Percentiles rank a stretch among this genome's conserved stretches.
These are phyloP conservation scores for Sugiyamaella paludigena DNA, from an alignment of 1,139 yeast species.

Conservation along the genomic window DNA sequence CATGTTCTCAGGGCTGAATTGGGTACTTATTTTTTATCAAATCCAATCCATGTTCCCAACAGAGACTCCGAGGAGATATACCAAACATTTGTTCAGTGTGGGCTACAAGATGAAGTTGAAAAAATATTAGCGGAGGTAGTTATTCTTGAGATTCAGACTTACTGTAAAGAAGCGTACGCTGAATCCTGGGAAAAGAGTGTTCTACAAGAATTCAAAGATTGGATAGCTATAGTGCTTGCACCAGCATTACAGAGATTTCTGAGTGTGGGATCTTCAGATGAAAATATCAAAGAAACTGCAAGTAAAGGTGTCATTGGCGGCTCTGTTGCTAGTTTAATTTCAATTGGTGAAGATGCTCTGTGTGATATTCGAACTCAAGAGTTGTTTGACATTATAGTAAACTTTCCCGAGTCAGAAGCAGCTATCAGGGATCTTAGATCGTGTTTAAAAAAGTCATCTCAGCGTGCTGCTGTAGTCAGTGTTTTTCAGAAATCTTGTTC, in stretches of 20 bases:
- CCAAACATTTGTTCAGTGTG: constrained; percentile 3
- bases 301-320: too few relatives aligned
- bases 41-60: constrained; percentile 3
- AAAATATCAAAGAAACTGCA: neutral
- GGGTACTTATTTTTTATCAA: neutral
- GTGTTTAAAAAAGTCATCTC: constrained; percentile 31
- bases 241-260: constrained; percentile 1
- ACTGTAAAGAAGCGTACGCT: neutral
- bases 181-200: constrained; percentile 15
- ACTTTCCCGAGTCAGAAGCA: constrained; percentile 56
- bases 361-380: constrained; percentile 52
- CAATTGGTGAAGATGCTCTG: constrained; percentile 18
- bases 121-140: constrained; percentile 12
- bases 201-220: constrained; percentile 18
- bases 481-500: constrained; percentile 54
- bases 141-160: constrained; percentile 10
- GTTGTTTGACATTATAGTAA: constrained; percentile 59
- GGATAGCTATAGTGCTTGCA: constrained; percentile 16
- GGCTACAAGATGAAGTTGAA: constrained; percentile 7
- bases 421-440: constrained; percentile 64
- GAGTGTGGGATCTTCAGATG: neutral
- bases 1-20: neutral
- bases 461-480: constrained; percentile 54
- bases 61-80: constrained; percentile 1
- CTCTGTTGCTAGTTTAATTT: neutral